Base-by-base conservation (phyloP, 2,329 filamentous ascomycete species). In the Mycosphaerella arachidis region DNA sequence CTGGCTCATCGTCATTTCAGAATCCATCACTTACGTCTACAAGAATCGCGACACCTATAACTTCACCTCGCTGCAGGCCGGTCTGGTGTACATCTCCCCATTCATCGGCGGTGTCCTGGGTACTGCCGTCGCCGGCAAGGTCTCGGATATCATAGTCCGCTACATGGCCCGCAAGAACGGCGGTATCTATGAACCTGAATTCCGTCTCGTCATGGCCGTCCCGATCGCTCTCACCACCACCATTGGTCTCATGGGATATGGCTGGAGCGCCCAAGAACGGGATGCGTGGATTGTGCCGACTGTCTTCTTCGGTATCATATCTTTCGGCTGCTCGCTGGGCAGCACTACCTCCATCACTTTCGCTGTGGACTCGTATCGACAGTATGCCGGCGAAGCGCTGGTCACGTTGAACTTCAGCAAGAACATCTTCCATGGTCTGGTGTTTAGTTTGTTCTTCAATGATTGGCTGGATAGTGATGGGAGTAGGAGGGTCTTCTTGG, bases 141-240 rank as follows among this genome's bases (percentile, higher is more conserved):
- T 96, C 12, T 94, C 90, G 3, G 94, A 97, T 70, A 70, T 93
- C 1, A 86, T 97, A 52, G 92, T 96, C 6, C 86, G 86, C 55
- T 87, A 80, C 60, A 91, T 97, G 88, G 83, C 91, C 1, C 84
- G 87, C 37, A 86, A 87, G 30, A 97, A 97, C 67, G 91, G 90
- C n/a, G 93, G 93, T 1, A 79, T 97, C 2, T 97, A 97, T 73
- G 93, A 97, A 74, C 93, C 93, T 0, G 93, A 97, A 74, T 97
- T 95, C 71, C 85, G 92, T 6, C 83, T 96, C 0, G 83, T 96
- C 48, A 96, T 97, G 93, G 90, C 86, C 0, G 76, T 88, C 3
- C 93, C 92, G 0, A 87, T 97, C 33, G 80, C 88, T 0, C 69
- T 97, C 56, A 86, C 86, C 3, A 97, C 92, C 0, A 85, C 87